Conservation (phyloP, 169 alveolate genomes). For the Plasmodium inui region DNA sequence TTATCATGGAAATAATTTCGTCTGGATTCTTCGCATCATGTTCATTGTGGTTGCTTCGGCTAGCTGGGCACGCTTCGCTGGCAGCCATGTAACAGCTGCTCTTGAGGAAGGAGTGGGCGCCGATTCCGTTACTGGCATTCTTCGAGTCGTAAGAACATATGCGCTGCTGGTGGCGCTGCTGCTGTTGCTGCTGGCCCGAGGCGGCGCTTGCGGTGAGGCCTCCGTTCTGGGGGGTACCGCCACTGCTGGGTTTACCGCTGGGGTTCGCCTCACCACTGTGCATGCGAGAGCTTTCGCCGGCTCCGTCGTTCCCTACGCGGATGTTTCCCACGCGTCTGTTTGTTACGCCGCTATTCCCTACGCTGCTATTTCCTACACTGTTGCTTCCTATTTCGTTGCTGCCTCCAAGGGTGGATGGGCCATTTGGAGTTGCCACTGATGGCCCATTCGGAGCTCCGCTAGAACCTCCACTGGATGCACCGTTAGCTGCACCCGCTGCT, state of each 20-base stretch:
- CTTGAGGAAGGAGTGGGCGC: not conserved
- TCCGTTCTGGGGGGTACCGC: not conserved
- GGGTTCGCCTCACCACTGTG: not conserved
- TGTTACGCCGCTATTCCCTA: no score
- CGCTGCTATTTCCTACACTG: no score
- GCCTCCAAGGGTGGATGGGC: not conserved
- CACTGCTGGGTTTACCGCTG: not conserved
- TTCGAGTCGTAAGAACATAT: slow-evolving; percentile 11
- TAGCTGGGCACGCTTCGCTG: not conserved
- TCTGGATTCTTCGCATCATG: slow-evolving; percentile 14
- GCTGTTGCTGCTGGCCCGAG: not conserved
- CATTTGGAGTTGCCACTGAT: not conserved
- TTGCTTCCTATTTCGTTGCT: not conserved
- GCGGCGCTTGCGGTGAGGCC: not conserved
- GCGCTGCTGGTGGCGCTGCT: not conserved
- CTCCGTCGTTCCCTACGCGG: not conserved
- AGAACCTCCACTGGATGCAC: not conserved
- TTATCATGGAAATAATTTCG: slow-evolving; percentile 46
- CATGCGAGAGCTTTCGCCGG: not conserved
- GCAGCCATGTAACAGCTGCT: not conserved
- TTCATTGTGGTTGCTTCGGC: not conserved
- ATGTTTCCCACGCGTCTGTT: no score
- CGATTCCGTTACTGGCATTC: not conserved
- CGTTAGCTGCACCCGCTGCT: not conserved
- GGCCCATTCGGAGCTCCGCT: not conserved